Base-by-base conservation (phyloP, 2,329 filamentous ascomycete genomes). In the Leptographium lundbergii region DNA sequence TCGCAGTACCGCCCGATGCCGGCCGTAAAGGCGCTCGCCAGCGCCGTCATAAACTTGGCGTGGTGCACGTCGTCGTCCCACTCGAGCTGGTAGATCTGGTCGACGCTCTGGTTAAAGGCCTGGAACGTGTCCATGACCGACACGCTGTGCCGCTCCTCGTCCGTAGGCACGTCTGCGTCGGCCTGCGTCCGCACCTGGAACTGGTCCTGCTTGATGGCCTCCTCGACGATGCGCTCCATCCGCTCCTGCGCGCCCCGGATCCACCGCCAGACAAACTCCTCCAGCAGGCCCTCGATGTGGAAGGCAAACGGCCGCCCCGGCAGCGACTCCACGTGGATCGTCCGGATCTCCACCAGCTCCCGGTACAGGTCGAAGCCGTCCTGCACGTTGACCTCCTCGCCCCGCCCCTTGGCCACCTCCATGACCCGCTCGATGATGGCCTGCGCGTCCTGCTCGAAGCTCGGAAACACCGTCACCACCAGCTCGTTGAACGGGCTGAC, bases 201-300 rank as follows among this genome's bases (percentile, higher is more conserved):
- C 60, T 84, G 75, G 69, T 99, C 94, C 65, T 95, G 89, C 69
- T 90, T 92, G 71, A 96, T 87, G 10, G 94, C 91, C 66, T 92
- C 84, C 54, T 95, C 90, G 47, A 97, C 88, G 76, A 94, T 94
- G 27, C 85, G 84, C 62, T 87, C 78, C 67, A 96, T 85, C 67
- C 86, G 90, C 39, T 77, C 76, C 66, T 97, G 91, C 9, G 90
- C 91, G 63, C 85, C 82, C 58, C 81, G 80, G 63, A 99, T 89
- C 91, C 91, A 99, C 60, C 90, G 85, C 91, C 91, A 97, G 6
- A 97, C 94, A 70, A 97, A 99, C 42, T 89, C 87, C 62, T 91
- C 88, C 22, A 99, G 78, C 19, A 95, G 75, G 50, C 85, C 82
- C 71, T 99, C 94, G 51, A 99, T 81, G 64, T 91, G 85, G 70